Evolutionary conservation across 179 eudicot genomes (phyloP).

Genomic region (Patellifolia procumbens): DNA sequence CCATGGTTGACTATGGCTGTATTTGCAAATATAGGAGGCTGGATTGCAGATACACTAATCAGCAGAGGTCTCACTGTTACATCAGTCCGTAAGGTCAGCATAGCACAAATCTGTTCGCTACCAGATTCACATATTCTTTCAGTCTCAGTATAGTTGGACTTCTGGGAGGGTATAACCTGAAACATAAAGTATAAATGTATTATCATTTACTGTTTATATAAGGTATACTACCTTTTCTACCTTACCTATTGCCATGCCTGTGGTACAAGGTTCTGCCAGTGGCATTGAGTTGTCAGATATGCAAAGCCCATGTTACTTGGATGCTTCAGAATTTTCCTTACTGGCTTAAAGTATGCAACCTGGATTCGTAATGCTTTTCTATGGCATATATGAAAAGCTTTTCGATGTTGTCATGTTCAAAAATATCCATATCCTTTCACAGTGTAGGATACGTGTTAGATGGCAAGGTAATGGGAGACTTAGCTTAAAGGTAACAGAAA

Average conservation of each 20-base stretch:
- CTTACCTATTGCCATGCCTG: not conserved
- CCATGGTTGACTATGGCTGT: conserved; percentile 99
- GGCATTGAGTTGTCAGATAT: not conserved
- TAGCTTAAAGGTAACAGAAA: too few relatives aligned
- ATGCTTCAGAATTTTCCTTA: not conserved
- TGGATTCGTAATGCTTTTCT: not conserved
- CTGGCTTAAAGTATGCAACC: not conserved
- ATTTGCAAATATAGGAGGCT: conserved; percentile 92
- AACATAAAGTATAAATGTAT: not conserved
- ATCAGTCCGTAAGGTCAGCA: conserved; percentile 76
- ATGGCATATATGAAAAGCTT: too few relatives aligned
- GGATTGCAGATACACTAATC: conserved; percentile 93
- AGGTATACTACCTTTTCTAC: not conserved
- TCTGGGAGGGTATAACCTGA: not conserved
- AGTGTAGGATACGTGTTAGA: too few relatives aligned
- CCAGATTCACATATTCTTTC: not conserved
- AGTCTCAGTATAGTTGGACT: not conserved
- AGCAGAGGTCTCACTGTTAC: conserved; percentile 83
- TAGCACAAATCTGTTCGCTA: not conserved
- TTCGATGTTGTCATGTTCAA: too few relatives aligned
- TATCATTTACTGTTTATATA: not conserved
- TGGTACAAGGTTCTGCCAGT: not conserved
- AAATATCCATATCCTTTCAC: not conserved
- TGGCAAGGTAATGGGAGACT: too few relatives aligned
- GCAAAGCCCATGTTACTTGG: not conserved